Percentiles rank a stretch among this genome's conserved stretches.
Evolutionary conservation across 2,329 filamentous ascomycete species (phyloP).

Genomic region (Diaporthe vaccinii): DNA sequence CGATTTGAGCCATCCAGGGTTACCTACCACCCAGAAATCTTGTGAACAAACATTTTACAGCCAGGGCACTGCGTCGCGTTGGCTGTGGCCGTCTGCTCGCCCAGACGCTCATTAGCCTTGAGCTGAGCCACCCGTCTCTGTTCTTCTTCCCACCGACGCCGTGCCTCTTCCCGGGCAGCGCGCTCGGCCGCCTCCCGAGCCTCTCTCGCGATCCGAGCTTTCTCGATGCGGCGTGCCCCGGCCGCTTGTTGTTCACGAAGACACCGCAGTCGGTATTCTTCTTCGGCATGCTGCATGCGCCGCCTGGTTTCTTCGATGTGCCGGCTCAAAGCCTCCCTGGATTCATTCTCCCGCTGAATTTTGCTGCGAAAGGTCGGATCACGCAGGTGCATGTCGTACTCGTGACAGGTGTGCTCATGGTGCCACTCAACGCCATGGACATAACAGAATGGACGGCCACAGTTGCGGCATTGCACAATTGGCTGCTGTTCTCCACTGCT

Average conservation of each 20-base stretch:
- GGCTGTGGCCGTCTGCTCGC: neutral
- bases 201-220: neutral
- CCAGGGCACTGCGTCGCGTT: neutral
- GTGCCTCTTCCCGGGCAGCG: conserved; percentile 7
- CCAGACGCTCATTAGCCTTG: neutral
- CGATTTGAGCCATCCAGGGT: neutral
- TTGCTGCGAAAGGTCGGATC: conserved; percentile 5
- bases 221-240: neutral
- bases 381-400: neutral
- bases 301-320: neutral
- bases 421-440: neutral
- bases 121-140: neutral
- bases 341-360: neutral
- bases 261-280: neutral
- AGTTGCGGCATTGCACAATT: neutral
- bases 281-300: conserved; percentile 4
- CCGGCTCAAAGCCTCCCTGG: neutral
- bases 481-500: neutral
- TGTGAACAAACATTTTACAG: neutral
- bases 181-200: neutral
- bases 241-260: conserved; percentile 1
- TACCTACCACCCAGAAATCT: neutral
- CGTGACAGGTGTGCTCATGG: neutral
- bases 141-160: neutral
- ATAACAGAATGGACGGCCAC: neutral